Conservation (phyloP, 2,329 filamentous ascomycete species). For the Elsinoe perseae region DNA sequence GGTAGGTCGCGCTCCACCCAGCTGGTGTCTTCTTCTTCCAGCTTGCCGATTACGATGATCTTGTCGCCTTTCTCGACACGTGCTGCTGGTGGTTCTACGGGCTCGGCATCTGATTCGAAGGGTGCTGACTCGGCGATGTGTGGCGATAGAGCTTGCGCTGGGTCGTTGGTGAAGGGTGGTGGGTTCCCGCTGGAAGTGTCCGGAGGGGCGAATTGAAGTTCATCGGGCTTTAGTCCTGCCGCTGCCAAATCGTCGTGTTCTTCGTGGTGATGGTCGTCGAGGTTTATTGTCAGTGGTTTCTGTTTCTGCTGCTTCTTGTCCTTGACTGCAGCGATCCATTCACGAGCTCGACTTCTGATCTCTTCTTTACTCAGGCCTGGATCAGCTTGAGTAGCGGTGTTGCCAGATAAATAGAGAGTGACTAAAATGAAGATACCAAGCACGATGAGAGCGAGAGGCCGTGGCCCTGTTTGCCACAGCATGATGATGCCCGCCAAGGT, state of each 20-base stretch:
- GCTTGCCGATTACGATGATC: slow-evolving; percentile 35
- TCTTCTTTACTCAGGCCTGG: not conserved
- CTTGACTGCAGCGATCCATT: not conserved
- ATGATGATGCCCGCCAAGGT: not conserved
- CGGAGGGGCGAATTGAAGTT: not conserved
- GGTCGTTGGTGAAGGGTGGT: not conserved
- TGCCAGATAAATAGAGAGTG: not conserved
- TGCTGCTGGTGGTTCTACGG: not conserved
- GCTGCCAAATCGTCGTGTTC: not conserved
- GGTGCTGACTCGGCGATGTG: not conserved
- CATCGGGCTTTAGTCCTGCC: not conserved
- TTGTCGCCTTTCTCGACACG: slow-evolving; percentile 1
- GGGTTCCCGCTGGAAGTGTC: not conserved
- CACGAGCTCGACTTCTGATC: not conserved
- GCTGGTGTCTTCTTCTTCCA: slow-evolving; percentile 36
- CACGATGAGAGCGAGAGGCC: not conserved
- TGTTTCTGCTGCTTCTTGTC: not conserved
- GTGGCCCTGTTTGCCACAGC: not conserved
- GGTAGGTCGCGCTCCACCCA: slow-evolving; percentile 41
- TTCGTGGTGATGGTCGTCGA: not conserved
- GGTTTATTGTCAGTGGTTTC: not conserved
- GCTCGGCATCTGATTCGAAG: not conserved
- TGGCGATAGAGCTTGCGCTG: not conserved
- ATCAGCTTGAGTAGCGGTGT: not conserved
- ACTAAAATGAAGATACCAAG: not conserved